Conservation (phyloP, 768 basidiomycete genomes). For the Lepiota brunneoincarnata region DNA sequence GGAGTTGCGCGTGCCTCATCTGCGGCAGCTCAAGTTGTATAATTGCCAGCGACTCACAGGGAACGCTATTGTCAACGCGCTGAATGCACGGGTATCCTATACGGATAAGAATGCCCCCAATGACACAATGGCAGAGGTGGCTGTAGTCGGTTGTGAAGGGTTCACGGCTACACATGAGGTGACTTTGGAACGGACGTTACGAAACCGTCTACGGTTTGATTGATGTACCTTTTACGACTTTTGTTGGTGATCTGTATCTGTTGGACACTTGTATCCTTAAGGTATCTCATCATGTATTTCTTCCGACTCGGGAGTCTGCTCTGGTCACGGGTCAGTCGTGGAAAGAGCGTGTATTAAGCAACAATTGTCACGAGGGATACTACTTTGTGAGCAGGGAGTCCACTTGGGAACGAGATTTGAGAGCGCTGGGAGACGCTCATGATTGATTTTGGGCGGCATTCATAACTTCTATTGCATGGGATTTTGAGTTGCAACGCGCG, state of each 20-base stretch:
- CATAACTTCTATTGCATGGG: slow-evolving; percentile 33
- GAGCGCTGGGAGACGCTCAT: slow-evolving; percentile 14
- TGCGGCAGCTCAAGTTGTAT: slow-evolving; percentile 49
- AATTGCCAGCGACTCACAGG: slow-evolving; percentile 67
- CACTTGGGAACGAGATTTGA: not conserved
- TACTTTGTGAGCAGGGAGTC: not conserved
- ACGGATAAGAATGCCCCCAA: slow-evolving; percentile 27
- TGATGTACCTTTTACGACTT: not conserved
- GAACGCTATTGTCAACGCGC: slow-evolving; percentile 48
- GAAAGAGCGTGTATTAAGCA: not conserved
- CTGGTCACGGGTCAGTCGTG: no score
- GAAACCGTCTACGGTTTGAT: slow-evolving; percentile 8
- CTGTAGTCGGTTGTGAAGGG: slow-evolving; percentile 37
- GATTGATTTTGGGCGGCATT: slow-evolving; percentile 33
- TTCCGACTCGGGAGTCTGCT: no score
- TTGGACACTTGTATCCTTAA: no score
- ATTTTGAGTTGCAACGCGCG: not conserved
- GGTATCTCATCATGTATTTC: no score
- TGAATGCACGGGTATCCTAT: slow-evolving; percentile 45
- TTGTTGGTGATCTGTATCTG: not conserved
- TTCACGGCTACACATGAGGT: slow-evolving; percentile 15
- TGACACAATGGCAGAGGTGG: slow-evolving; percentile 30
- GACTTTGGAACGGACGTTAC: slow-evolving; percentile 2
- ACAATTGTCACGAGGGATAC: not conserved
- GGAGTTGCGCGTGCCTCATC: slow-evolving; percentile 51